Base-by-base conservation (phyloP, 2,329 filamentous ascomycete genomes). In the Rutstroemia sp. region DNA sequence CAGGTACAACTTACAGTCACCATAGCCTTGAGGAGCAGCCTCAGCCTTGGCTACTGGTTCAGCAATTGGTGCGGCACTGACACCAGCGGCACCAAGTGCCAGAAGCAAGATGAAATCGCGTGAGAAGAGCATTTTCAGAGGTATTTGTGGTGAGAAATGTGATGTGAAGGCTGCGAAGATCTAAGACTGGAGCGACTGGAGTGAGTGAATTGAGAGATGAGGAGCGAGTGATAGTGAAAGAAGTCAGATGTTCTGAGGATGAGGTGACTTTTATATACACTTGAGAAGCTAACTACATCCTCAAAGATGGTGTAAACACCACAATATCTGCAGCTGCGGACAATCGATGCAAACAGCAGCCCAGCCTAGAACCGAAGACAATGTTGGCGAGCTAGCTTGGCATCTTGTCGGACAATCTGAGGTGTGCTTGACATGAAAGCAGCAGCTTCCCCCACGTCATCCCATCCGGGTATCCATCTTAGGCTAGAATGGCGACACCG, bases 61-160 rank as follows among this genome's bases (percentile, higher is more conserved):
- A 30, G 54, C 48, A 34, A 52, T 27, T 39, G 54, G 54, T 37
- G 49, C 39, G 37, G 48, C 54, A 18, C 39, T 23, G 25, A 38
- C 41, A 14, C 54, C 54, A 37, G 9, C 27, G 12, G 49, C 39
- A 21, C 38, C 54, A 41, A 56, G 42, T 44, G 54, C 54, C 41
- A 56, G 27, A 37, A 56, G 38, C 14, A 52, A 27, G 41, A 56
- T 39, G 7, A 56, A 41, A n/a, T 56, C 54, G 34, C 39, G 12
- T 51, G 54, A 52, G 39, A 56, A 56, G 41, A 56, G 41, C 54
- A 56, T 56, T 25, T 52, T 56, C 39, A 56, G 6, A 54, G 34
- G 18, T 8, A 1, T 49, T n/a, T 3, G 5, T 39, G 25, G 9
- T 49, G 21, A 19, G 2, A 16, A 41, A 8, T 41, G 39, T n/a